Conservation (phyloP, 2,329 filamentous ascomycete genomes). For the Curvularia sp. region DNA sequence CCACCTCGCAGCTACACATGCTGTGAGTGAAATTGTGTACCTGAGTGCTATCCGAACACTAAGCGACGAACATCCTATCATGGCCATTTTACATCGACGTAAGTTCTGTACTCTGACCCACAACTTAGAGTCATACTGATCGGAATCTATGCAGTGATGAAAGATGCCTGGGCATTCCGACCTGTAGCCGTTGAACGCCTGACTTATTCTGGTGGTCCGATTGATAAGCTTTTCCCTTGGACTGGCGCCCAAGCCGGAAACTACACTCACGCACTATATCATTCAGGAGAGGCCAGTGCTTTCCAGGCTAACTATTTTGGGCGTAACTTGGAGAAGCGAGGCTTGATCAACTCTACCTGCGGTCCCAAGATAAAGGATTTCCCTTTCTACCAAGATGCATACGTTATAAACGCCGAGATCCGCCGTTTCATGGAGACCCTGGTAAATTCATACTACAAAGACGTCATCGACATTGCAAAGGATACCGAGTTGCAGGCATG, state of each 20-base stretch:
- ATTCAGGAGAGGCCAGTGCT: not conserved
- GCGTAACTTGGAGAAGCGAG: conserved; percentile 6
- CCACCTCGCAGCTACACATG: conserved; percentile 56
- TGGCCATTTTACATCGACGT: conserved; percentile 39
- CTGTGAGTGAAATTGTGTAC: conserved; percentile 54
- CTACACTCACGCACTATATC: conserved; percentile 9
- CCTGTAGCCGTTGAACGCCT: conserved; percentile 1
- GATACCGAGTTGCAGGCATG: conserved; percentile 8
- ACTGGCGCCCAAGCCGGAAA: not conserved
- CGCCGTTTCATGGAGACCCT: conserved; percentile 4
- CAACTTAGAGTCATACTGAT: not conserved
- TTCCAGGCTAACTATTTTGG: conserved; percentile 9
- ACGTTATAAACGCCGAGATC: not conserved
- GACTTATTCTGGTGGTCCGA: conserved; percentile 3
- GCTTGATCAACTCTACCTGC: conserved; percentile 5
- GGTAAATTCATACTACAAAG: conserved; percentile 1
- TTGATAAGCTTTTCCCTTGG: conserved; percentile 11
- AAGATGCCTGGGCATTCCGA: conserved; percentile 11
- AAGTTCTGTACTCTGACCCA: not conserved
- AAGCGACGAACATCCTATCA: conserved; percentile 56
- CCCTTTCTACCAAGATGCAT: conserved; percentile 5
- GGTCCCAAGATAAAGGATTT: conserved; percentile 9
- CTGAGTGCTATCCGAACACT: conserved; percentile 57
- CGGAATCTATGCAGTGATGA: not conserved
- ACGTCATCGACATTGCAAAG: not conserved